These are phyloP conservation scores for Petunia axillaris DNA, from an alignment of 257 asterid species.

Conservation along the genomic window DNA sequence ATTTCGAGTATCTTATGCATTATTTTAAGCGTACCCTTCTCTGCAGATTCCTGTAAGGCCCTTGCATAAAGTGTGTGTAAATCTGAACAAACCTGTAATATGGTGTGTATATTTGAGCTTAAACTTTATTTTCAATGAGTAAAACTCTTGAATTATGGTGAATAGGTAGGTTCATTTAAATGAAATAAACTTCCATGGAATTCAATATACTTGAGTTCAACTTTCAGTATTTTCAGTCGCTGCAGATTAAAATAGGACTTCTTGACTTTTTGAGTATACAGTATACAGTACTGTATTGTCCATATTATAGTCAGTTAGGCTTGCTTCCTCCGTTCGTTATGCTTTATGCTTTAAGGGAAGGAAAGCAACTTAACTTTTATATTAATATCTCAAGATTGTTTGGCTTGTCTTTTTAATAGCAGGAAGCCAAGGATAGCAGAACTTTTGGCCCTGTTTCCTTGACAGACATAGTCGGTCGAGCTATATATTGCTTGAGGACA, in stretches of 20 bases:
- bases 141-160: conserved; percentile 6
- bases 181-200: background rate
- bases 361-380: background rate
- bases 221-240: background rate
- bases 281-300: background rate
- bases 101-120: conserved; percentile 7
- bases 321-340: background rate
- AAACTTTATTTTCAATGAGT: background rate
- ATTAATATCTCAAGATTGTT: background rate
- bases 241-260: background rate
- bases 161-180: background rate
- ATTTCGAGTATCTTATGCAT: background rate
- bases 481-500: conserved; percentile 68
- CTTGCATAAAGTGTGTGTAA: background rate
- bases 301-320: background rate
- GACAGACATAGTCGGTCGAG: conserved; percentile 75
- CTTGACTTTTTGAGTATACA: background rate
- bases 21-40: background rate
- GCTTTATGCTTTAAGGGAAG: background rate
- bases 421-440: conserved; percentile 87
- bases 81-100: background rate
- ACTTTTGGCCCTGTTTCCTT: conserved; percentile 81
- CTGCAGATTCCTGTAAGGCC: background rate
- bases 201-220: background rate
- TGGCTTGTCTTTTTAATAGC: conserved; percentile 35